Evolutionary conservation across 2,329 filamentous ascomycete genomes (phyloP), one percentile per base, ranked within the genome.

Genomic region (Alternaria arborescens): DNA sequence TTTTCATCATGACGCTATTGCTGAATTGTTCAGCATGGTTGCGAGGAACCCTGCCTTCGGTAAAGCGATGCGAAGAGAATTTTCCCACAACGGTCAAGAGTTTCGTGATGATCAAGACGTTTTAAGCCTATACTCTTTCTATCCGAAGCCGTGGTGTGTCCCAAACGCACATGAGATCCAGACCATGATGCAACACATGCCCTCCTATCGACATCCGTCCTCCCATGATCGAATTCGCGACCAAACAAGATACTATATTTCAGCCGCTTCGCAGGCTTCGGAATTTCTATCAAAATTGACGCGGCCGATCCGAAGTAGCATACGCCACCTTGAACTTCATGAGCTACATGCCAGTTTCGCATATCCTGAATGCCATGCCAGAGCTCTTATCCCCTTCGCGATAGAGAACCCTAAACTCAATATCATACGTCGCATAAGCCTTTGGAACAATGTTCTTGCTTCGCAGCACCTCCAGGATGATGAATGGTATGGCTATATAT

Each of bases 21-120:
- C 18, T 11, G 38, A 14, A 1, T 8, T 40, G 36, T 6, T 40
- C 11, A n/a, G 36, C 10, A 40, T 40, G 36, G n/a, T 40, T 8
- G 36, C 36, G 36, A 8, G 11, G n/a, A 11, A 40, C 8, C 5
- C 36, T 20, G 36, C 36, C 10, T 40, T 40, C 8, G 36, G 16
- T 18, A 11, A 40, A 10, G 3, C 3, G 7, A n/a, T 0, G 4
- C 18, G 8, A 11, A 3, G 11, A 40, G n/a, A 40, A 3, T n/a
- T 40, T 40, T 8, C 2, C n/a, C 14, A 8, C 0, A 3, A 3
- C 2, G 4, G 36, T n/a, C 3, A 1, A 4, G 36, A 18, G n/a
- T 10, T 40, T n/a, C 6, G 4, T n/a, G 2, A 40, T n/a, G 18
- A 10, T 10, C 7, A 4, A 8, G 11, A n/a, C 11, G 16, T 20